These are phyloP conservation scores for Naematelia aurantialba DNA, from an alignment of 768 basidiomycete species.

Conservation along the genomic window DNA sequence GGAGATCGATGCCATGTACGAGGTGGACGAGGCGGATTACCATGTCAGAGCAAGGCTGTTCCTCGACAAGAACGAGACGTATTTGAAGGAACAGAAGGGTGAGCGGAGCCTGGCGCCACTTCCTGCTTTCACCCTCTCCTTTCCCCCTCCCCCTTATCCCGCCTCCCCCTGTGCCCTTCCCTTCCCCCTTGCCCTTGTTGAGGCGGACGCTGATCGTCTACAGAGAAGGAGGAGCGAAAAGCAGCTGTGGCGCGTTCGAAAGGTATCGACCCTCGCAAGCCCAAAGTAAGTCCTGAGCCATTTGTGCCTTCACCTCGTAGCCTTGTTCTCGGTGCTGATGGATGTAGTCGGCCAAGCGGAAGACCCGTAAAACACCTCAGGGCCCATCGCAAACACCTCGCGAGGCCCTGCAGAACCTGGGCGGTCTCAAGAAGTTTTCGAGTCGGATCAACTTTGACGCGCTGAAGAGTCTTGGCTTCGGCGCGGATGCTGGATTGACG, in stretches of 20 bases:
- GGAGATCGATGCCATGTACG: slow-evolving; percentile 33
- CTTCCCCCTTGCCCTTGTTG: too few relatives aligned
- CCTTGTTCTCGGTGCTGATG: not conserved
- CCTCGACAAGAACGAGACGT: slow-evolving; percentile 39
- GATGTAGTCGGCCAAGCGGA: slow-evolving; percentile 23
- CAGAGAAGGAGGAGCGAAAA: not conserved
- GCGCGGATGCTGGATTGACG: slow-evolving; percentile 1
- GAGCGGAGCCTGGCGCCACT: too few relatives aligned
- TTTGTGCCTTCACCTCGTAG: not conserved
- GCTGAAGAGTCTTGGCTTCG: slow-evolving; percentile 17
- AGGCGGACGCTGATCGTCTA: not conserved
- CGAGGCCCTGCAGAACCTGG: slow-evolving; percentile 33
- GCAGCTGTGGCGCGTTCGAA: slow-evolving; percentile 7
- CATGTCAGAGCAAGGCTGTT: slow-evolving; percentile 39
- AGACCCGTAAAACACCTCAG: slow-evolving; percentile 18
- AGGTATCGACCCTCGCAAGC: slow-evolving; percentile 31
- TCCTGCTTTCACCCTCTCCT: too few relatives aligned
- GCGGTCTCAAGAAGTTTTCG: slow-evolving; percentile 38
- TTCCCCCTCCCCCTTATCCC: too few relatives aligned
- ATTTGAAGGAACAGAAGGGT: slow-evolving; percentile 40
- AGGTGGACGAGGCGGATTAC: slow-evolving; percentile 35
- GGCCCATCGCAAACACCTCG: slow-evolving; percentile 25
- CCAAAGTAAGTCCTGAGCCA: slow-evolving; percentile 21
- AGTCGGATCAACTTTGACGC: slow-evolving; percentile 35
- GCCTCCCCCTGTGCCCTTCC: too few relatives aligned